phyloP scores from a whole-genome alignment of 768 basidiomycete genomes.

The Russula griseocarnosa region DNA sequence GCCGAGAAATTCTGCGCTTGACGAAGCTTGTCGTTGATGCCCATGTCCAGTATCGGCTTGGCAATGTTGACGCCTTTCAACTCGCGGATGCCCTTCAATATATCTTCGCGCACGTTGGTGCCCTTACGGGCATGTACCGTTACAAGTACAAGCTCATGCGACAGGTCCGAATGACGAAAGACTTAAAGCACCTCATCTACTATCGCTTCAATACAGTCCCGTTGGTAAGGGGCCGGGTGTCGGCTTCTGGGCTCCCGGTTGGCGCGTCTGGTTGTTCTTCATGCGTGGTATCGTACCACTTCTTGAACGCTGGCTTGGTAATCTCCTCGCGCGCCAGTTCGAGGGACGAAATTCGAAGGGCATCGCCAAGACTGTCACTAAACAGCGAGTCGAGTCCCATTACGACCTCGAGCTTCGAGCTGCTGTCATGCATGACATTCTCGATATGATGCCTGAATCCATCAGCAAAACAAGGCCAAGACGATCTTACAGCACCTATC shows the following conservation, averaged over 20 bases:
- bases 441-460: constrained; percentile 99
- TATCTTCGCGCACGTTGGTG: constrained; percentile 95
- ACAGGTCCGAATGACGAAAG: constrained; percentile 99
- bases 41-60: constrained; percentile 96
- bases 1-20: constrained; percentile 94
- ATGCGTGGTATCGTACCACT: constrained; percentile 98
- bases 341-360: constrained; percentile 97
- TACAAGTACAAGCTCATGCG: constrained; percentile 99
- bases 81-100: constrained; percentile 98
- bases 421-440: constrained; percentile 99
- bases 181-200: constrained; percentile 96
- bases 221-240: constrained; percentile 99
- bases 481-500: constrained; percentile 97
- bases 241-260: constrained; percentile 99
- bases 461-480: constrained; percentile 99
- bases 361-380: constrained; percentile 96
- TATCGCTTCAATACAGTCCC: constrained; percentile 98
- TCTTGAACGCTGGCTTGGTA: constrained; percentile 95
- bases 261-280: constrained; percentile 99
- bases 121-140: constrained; percentile 98
- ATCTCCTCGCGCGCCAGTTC: constrained; percentile 95
- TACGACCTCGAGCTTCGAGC: constrained; percentile 96
- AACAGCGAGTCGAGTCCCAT: constrained; percentile 98
- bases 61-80: constrained; percentile 98
- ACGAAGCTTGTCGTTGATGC: constrained; percentile 99